A percentile compares a stretch with the other conserved stretches of the same genome.
Conservation (phyloP, 2,329 filamentous ascomycete genomes). For the Trichoderma atrobrunneum region DNA sequence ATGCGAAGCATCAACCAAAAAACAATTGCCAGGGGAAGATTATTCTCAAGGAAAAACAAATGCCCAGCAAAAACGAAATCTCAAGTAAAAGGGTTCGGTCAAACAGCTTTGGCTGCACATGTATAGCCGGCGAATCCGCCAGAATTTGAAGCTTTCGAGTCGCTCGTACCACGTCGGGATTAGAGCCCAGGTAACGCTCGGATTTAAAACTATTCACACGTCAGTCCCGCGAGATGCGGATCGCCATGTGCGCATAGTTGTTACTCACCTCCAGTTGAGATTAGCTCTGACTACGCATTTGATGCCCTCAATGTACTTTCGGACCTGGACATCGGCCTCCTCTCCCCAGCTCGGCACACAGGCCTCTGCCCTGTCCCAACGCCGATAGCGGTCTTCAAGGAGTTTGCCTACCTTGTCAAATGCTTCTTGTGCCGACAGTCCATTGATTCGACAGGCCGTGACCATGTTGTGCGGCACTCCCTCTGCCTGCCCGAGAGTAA, state of each 20-base stretch:
- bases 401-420: conserved; percentile 24
- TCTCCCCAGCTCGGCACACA: conserved; percentile 20
- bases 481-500: conserved; percentile 12
- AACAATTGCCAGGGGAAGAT: background rate
- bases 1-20: background rate
- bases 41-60: background rate
- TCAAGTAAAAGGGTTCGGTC: background rate
- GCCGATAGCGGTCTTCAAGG: conserved; percentile 22
- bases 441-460: conserved; percentile 21
- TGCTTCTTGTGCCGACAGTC: conserved; percentile 23
- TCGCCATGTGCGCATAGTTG: too few species aligned
- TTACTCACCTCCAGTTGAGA: conserved; percentile 19
- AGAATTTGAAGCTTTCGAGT: conserved; percentile 10
- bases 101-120: too few species aligned
- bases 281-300: conserved; percentile 26
- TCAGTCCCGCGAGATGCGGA: background rate
- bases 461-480: conserved; percentile 26
- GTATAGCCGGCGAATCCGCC: background rate
- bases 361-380: conserved; percentile 22
- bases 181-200: conserved; percentile 19
- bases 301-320: conserved; percentile 26
- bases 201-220: conserved; percentile 17
- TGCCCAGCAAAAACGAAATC: background rate
- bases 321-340: conserved; percentile 19
- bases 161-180: conserved; percentile 3